Percentiles rank a stretch among this genome's conserved stretches.
These are phyloP conservation scores for Skeletonema grethae DNA, from an alignment of 108 stramenopile species.

Conservation along the genomic window DNA sequence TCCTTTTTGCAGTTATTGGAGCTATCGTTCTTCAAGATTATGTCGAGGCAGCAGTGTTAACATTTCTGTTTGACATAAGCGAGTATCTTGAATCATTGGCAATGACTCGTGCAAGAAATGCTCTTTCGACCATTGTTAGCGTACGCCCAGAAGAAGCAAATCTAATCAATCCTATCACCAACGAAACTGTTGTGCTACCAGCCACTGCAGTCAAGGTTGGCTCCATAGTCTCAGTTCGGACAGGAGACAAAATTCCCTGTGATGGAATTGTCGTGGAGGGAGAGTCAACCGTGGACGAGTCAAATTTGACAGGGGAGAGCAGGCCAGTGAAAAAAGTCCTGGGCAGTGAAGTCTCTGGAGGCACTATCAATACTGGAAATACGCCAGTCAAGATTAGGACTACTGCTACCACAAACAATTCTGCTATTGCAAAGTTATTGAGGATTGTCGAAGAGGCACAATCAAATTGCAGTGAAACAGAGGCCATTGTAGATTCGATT, in stretches of 20 bases:
- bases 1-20: constrained; percentile 77
- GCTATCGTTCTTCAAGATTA: constrained; percentile 76
- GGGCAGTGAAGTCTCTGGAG: constrained; percentile 62
- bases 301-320: constrained; percentile 79
- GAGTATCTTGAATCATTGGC: constrained; percentile 71
- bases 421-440: constrained; percentile 73
- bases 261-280: constrained; percentile 89
- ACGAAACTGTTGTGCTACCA: constrained; percentile 60
- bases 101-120: constrained; percentile 69
- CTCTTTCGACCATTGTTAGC: constrained; percentile 67
- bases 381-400: constrained; percentile 64
- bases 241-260: constrained; percentile 91
- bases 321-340: constrained; percentile 66
- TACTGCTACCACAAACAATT: constrained; percentile 68
- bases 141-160: constrained; percentile 75
- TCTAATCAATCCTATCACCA: constrained; percentile 58
- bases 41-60: constrained; percentile 79
- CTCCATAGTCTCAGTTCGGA: constrained; percentile 75
- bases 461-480: constrained; percentile 73
- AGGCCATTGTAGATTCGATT: constrained; percentile 78
- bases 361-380: constrained; percentile 75
- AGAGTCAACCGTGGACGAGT: constrained; percentile 67
- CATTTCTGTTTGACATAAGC: constrained; percentile 73
- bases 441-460: constrained; percentile 83
- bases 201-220: constrained; percentile 72